phyloP scores from a whole-genome alignment of 2,329 filamentous ascomycete genomes.

The Corynespora cassiicola region DNA sequence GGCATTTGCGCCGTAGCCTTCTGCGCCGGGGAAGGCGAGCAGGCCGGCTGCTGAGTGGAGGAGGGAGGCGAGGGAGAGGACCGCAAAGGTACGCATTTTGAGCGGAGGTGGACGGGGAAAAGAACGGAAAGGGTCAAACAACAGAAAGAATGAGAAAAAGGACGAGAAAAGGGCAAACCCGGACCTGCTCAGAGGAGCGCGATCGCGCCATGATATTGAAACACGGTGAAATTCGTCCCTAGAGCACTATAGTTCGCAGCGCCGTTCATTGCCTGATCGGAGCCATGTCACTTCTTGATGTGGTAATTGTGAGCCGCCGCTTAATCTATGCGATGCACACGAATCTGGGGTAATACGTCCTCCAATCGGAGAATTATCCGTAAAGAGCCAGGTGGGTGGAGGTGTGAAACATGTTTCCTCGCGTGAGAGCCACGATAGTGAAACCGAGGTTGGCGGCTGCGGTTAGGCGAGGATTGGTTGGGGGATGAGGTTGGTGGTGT shows the following conservation, averaged over 20 bases:
- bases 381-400: too few species aligned
- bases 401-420: too few species aligned
- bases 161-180: background rate
- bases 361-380: constrained; percentile 15
- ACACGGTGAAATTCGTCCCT: background rate
- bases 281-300: constrained; percentile 1
- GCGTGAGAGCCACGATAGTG: too few species aligned
- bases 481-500: too few species aligned
- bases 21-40: constrained; percentile 58
- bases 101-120: background rate
- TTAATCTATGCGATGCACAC: constrained; percentile 10
- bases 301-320: background rate
- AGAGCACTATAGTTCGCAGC: too few species aligned
- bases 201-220: background rate
- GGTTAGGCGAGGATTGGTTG: too few species aligned
- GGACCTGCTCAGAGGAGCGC: background rate
- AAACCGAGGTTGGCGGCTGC: too few species aligned
- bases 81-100: constrained; percentile 9
- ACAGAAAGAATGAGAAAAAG: background rate
- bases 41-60: constrained; percentile 12
- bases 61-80: constrained; percentile 8
- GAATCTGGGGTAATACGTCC: constrained; percentile 8
- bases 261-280: background rate
- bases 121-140: background rate
- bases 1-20: constrained; percentile 57